Percentiles rank a stretch among this genome's conserved stretches.
phyloP scores from a whole-genome alignment of 2,329 filamentous ascomycete species.

The Cercospora sojina region DNA sequence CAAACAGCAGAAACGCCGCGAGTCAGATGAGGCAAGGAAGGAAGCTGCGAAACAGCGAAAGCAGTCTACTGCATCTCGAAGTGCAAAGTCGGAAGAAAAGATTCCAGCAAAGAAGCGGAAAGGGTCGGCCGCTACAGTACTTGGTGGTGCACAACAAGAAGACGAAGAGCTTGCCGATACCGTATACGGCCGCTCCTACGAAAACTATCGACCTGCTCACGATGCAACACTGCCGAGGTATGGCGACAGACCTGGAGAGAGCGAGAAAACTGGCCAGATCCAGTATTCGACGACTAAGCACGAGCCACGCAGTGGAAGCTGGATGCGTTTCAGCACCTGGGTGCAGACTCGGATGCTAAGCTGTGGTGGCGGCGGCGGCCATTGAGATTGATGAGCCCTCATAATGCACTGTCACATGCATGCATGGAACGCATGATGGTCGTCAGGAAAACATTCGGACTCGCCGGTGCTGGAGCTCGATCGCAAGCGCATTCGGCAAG shows the following conservation, averaged over 20 bases:
- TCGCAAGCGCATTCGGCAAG: conserved; percentile 1
- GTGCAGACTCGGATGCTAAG: conserved; percentile 56
- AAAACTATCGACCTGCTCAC: conserved; percentile 30
- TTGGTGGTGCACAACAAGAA: conserved; percentile 23
- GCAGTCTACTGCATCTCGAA: conserved; percentile 43
- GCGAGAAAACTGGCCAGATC: conserved; percentile 28
- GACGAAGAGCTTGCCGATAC: conserved; percentile 10
- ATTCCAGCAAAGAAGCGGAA: conserved; percentile 26
- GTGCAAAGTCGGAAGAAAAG: conserved; percentile 23
- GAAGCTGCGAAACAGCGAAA: conserved; percentile 43
- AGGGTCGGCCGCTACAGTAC: conserved; percentile 18
- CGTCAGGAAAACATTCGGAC: not conserved
- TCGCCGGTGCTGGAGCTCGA: not conserved
- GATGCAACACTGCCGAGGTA: conserved; percentile 28
- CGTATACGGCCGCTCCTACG: conserved; percentile 23
- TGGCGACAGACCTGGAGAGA: conserved; percentile 29
- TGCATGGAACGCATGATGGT: not conserved
- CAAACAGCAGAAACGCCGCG: conserved; percentile 49
- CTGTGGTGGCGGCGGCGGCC: conserved; percentile 37
- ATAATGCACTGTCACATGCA: not conserved
- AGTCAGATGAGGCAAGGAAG: conserved; percentile 48
- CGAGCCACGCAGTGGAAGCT: conserved; percentile 36
- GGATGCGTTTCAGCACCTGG: conserved; percentile 59
- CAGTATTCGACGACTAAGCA: conserved; percentile 8
- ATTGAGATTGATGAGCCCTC: not conserved